These are phyloP conservation scores for Tulasnella sp. DNA, from an alignment of 768 basidiomycete species.

Conservation along the genomic window DNA sequence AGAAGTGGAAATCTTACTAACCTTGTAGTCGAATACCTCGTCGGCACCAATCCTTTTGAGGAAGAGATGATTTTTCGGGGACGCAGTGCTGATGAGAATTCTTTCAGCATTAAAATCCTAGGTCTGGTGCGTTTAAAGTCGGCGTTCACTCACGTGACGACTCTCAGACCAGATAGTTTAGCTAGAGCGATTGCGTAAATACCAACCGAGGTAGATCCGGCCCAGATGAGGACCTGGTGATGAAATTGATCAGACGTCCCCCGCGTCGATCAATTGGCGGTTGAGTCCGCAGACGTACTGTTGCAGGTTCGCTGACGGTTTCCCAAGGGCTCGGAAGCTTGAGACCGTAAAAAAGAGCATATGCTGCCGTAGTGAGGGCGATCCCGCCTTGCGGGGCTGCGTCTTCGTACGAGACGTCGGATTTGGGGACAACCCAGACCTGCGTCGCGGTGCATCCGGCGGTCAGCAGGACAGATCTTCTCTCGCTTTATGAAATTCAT, in stretches of 20 bases:
- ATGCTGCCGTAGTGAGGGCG: slow-evolving; percentile 23
- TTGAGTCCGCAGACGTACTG: not conserved
- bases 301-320: not conserved
- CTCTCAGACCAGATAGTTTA: slow-evolving; percentile 37
- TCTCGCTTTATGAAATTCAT: not conserved
- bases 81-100: slow-evolving; percentile 31
- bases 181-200: slow-evolving; percentile 39
- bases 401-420: slow-evolving; percentile 23
- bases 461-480: not conserved
- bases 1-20: not conserved
- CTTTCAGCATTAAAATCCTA: slow-evolving; percentile 31
- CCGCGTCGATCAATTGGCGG: slow-evolving; percentile 18
- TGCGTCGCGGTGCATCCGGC: not conserved
- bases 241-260: slow-evolving; percentile 27
- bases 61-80: slow-evolving; percentile 34
- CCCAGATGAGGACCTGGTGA: slow-evolving; percentile 23
- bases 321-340: slow-evolving; percentile 21
- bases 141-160: slow-evolving; percentile 34
- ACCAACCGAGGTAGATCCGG: slow-evolving; percentile 28
- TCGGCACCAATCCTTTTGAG: slow-evolving; percentile 39
- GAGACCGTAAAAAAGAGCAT: slow-evolving; percentile 21
- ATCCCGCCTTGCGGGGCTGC: slow-evolving; percentile 23
- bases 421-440: slow-evolving; percentile 23
- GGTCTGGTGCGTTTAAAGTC: slow-evolving; percentile 39
- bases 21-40: slow-evolving; percentile 36